Evolutionary conservation across 2,329 filamentous ascomycete genomes (phyloP), one percentile per base, ranked within the genome.

Genomic region (Alternaria hordeiaustralica): DNA sequence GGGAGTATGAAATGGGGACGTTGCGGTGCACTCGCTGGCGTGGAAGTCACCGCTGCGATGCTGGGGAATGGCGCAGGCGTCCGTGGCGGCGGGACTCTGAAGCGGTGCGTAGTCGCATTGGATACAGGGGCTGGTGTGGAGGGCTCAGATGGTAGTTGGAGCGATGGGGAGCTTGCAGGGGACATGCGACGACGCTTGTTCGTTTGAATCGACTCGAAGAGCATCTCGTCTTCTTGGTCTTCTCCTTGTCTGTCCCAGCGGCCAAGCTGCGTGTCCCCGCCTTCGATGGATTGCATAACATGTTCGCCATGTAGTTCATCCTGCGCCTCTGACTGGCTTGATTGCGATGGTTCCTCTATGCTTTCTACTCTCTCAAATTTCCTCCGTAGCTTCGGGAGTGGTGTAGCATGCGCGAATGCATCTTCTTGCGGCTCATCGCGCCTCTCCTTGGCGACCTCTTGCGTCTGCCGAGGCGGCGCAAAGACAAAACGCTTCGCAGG

Each of bases 1-100:
- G 80, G 78, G 61, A 78, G 75, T 47, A 83, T 68, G 72, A 83
- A 83, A 15, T 76, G 68, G 10, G 81, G 81, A 47, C 81, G 78
- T 36, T 63, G 59, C 11, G 70, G 54, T 3, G 59, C 53, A 44
- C 44, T 33, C 6, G 60, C 49, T 25, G 53, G 20, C n/a, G 62
- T 56, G 36, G 61, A 44, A 23, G 63, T 33, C 5, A 57, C 51
- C 5, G 62, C 20, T 20, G 51, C 30, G n/a, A 51, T 55, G 18
- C 47, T 59, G 18, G 66, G 53, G 41, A 69, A 69, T 0, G 61
- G 58, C 12, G 60, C 64, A 20, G 68, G 72, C 4, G 71, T 69
- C 12, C 60, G 65, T 9, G 66, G 61, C 15, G 65, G 53, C 1
- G 73, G 68, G 30, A 72, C 20, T 47, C 69, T 70, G 67, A 78